Evolutionary conservation across 2,329 filamentous ascomycete species (phyloP).

Genomic region (Cyanodermella asteris): DNA sequence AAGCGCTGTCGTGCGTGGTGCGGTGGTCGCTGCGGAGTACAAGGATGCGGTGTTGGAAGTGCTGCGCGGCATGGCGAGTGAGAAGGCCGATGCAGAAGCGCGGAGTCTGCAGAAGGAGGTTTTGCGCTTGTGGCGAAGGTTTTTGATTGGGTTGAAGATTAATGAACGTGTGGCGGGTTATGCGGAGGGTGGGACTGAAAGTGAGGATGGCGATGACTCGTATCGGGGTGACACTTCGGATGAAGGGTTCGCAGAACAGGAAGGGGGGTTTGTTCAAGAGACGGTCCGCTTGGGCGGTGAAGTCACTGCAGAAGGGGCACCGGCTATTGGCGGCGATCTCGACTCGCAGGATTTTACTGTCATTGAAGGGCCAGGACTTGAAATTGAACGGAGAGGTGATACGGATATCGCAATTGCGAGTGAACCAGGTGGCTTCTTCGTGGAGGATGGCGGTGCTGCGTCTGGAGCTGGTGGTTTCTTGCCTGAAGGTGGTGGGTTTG

Average conservation of each 20-base stretch:
- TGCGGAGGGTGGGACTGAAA: slow-evolving; percentile 11
- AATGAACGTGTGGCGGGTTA: slow-evolving; percentile 48
- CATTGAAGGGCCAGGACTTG: slow-evolving; percentile 9
- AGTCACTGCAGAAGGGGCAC: no score
- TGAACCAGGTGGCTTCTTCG: no score
- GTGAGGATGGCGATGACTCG: slow-evolving; percentile 8
- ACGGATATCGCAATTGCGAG: no score
- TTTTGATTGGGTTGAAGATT: slow-evolving; percentile 42
- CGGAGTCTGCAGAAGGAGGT: slow-evolving; percentile 28
- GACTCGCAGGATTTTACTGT: no score
- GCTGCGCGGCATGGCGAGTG: slow-evolving; percentile 43
- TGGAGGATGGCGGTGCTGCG: slow-evolving; percentile 9
- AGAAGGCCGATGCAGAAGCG: slow-evolving; percentile 40
- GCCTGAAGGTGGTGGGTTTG: slow-evolving; percentile 5
- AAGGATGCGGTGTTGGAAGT: slow-evolving; percentile 50
- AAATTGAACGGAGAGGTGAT: slow-evolving; percentile 12
- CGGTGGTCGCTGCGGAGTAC: slow-evolving; percentile 52
- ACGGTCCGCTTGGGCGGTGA: no score
- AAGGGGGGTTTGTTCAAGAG: no score
- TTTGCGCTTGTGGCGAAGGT: slow-evolving; percentile 36
- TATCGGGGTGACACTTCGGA: slow-evolving; percentile 7
- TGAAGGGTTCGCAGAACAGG: slow-evolving; percentile 7
- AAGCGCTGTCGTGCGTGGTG: slow-evolving; percentile 60
- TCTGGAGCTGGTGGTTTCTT: slow-evolving; percentile 19
- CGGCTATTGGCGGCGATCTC: no score